A percentile compares a stretch with the other conserved stretches of the same genome.
Conservation (phyloP, 306 rosid species). For the Cercis canadensis region DNA sequence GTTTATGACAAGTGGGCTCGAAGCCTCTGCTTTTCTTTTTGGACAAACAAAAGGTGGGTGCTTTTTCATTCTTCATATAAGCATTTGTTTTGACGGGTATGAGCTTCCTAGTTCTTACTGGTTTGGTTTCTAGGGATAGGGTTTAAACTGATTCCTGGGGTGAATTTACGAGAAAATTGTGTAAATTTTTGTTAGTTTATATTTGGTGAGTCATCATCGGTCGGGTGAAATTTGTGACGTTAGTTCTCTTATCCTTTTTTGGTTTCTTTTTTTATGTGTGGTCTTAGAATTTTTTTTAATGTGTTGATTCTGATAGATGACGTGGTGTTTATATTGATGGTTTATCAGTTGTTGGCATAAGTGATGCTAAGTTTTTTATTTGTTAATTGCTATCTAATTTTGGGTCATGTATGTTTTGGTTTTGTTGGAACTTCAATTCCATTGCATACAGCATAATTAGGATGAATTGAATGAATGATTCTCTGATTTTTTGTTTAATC, state of each 20-base stretch:
- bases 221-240: slow-evolving; percentile 33
- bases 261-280: slow-evolving; percentile 18
- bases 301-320: slow-evolving; percentile 24
- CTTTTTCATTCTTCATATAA: slow-evolving; percentile 25
- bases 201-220: slow-evolving; percentile 7
- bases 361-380: neutral
- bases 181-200: slow-evolving; percentile 15
- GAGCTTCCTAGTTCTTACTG: slow-evolving; percentile 20
- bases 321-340: neutral
- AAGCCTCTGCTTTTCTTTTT: slow-evolving; percentile 52
- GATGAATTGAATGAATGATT: slow-evolving; percentile 24
- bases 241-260: neutral
- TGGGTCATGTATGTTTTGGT: neutral
- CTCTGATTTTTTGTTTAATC: slow-evolving; percentile 10
- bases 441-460: neutral
- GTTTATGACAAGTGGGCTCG: slow-evolving; percentile 44
- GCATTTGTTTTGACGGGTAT: slow-evolving; percentile 11
- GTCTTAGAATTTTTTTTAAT: slow-evolving; percentile 20
- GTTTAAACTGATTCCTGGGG: neutral
- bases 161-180: slow-evolving; percentile 16
- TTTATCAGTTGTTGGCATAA: slow-evolving; percentile 32
- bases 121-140: neutral
- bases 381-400: neutral
- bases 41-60: slow-evolving; percentile 59
- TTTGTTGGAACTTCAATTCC: slow-evolving; percentile 32